Base-by-base conservation (phyloP, 768 basidiomycete genomes). In the Butyriboletus loyo region DNA sequence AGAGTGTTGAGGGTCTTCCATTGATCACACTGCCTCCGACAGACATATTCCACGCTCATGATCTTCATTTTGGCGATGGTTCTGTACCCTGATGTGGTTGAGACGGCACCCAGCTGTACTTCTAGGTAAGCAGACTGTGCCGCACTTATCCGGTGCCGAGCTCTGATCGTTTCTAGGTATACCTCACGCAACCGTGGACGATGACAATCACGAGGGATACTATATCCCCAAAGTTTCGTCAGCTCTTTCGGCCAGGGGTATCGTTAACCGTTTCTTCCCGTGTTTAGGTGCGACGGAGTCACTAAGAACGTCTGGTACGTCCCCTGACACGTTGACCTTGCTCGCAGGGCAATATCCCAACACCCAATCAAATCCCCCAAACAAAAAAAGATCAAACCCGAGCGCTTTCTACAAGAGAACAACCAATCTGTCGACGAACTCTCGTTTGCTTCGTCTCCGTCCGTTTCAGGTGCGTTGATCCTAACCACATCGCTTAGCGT, bases 211-310 rank as follows among this genome's bases (percentile, higher is more conserved):
- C 52, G 65, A 72, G 41, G 73, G 75, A 21, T 77, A 77, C 49
- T 56, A 77, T 7, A 84, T 85, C 38, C 81, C 83, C 10, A 72
- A 74, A 55, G 82, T 80, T 57, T 65, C 75, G 24, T 34, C 21
- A 13, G 39, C 30, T 36, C 19, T 24, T 42, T 39, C 19, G 39
- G 40, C 13, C 48, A 34, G 52, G 27, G 37, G 34, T 2, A 31
- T 40, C 7, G 21, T 25, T 31, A 13, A 55, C 15, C 15, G 2
- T 40, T 22, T 34, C 4, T 14, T 24, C 28, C 11, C 28, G 14
- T 15, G 3, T 31, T 21, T 17, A 60, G 65, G 67, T 2, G 62
- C 55, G n/a, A 66, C 54, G 1, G 58, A 58, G 27, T 4, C 65
- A 19, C 39, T 30, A n/a, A n/a, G 10, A 69, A 67, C 35, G 43